phyloP scores from a whole-genome alignment of 495 filamentous ascomycete genomes.

The Hypoxylon perforatum region DNA sequence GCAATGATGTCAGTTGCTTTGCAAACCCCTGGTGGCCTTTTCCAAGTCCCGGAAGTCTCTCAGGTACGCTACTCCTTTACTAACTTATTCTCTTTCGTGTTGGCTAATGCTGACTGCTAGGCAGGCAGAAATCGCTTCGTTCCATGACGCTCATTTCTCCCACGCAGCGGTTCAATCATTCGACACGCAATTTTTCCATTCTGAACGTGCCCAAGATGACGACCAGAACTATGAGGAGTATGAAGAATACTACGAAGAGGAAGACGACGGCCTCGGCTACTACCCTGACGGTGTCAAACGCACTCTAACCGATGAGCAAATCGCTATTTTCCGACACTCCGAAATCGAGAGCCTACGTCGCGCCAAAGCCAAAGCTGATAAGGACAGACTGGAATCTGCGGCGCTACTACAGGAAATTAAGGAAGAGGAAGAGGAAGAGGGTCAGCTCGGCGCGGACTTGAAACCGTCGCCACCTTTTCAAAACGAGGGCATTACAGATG shows the following conservation, averaged over 20 bases:
- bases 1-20: constrained; percentile 35
- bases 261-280: constrained; percentile 84
- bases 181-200: constrained; percentile 55
- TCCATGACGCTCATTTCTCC: constrained; percentile 75
- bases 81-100: constrained; percentile 3
- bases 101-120: constrained; percentile 41
- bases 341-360: constrained; percentile 82
- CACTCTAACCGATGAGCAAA: constrained; percentile 91
- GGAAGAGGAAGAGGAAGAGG: neutral
- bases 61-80: constrained; percentile 53
- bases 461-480: neutral
- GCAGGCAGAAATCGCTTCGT: constrained; percentile 78
- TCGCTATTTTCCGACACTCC: constrained; percentile 88
- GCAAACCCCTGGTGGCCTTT: constrained; percentile 4
- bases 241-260: constrained; percentile 53
- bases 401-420: constrained; percentile 23
- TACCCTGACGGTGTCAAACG: constrained; percentile 91
- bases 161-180: constrained; percentile 58
- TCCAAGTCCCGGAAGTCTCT: constrained; percentile 58
- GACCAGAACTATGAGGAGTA: constrained; percentile 43
- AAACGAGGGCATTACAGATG: constrained; percentile 40
- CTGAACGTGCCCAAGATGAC: constrained; percentile 35
- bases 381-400: constrained; percentile 24
- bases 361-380: constrained; percentile 43
- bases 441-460: constrained; percentile 5